Evolutionary conservation across 768 basidiomycete species (phyloP), one percentile per base, ranked within the genome.

Genomic region (Cystofilobasidium bisporidii): DNA sequence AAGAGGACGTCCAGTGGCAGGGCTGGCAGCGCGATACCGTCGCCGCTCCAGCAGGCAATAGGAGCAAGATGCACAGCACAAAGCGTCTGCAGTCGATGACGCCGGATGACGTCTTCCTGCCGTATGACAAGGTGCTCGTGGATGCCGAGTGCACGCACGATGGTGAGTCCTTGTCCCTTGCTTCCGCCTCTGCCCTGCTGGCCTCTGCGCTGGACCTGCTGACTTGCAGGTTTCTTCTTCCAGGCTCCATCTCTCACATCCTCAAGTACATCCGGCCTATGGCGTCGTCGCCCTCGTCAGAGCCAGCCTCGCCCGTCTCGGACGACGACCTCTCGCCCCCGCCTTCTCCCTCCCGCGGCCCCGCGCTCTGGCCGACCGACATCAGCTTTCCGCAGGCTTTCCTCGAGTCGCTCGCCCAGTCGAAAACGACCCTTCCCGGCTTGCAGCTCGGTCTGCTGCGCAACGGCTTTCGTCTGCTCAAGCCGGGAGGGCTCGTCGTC

Each of bases 401-500:
- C 38, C 60, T 61, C 14, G 26, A 24, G 41, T 61, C 60, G 24
- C 33, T 61, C 15, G 28, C 67, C 24, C 22, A 30, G 10, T 18
- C 40, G 32, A 20, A 9, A 36, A 59, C 65, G 26, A 58, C 47
- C 9, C 61, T 68, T 24, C 61, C 48, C 11, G 36, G 18, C n/a
- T 61, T 68, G 18, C 67, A 68, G 41, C 67, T 68, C 41, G 33
- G 40, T 4, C 67, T 68, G 24, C 67, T 68, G 12, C 61, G 53
- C 17, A 63, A 62, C 32, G 67, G 67, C 15, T 68, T 68, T 43
- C 50, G 67, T 65, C 82, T 98, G 79, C 82, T 99, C 43, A 81
- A 82, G 68, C 85, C 85, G 28, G 83, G 85, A 18, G 94, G 93
- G 8, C 85, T 88, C 40, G 87, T 98, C 71, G 93, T 98, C n/a